These are phyloP conservation scores for Vigna nakashimae DNA, from an alignment of 306 rosid species.

Conservation along the genomic window DNA sequence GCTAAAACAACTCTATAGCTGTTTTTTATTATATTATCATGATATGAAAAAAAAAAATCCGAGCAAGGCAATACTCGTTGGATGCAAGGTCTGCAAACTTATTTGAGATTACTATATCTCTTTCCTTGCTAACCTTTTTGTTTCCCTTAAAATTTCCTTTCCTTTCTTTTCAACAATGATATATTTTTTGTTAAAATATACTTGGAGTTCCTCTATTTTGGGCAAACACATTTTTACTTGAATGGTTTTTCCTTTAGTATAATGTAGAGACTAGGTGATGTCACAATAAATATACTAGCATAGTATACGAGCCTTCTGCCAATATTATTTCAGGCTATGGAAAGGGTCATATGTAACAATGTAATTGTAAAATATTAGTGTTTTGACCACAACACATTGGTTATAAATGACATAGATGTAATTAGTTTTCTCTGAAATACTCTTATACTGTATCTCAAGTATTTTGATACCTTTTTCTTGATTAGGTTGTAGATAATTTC, in stretches of 20 bases:
- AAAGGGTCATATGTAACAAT: neutral
- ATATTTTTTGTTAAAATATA: neutral
- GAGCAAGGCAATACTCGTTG: neutral
- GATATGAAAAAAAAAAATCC: neutral
- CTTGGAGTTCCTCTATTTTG: neutral
- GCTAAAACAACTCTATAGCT: neutral
- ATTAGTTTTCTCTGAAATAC: neutral
- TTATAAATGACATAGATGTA: constrained; percentile 4
- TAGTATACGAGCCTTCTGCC: neutral
- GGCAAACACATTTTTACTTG: neutral
- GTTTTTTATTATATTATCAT: neutral
- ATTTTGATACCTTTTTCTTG: neutral
- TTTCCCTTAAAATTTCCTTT: neutral
- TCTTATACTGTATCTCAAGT: neutral
- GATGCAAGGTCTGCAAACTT: neutral
- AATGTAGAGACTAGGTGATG: neutral
- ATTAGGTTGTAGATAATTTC: neutral
- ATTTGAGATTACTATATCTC: neutral
- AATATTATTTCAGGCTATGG: neutral
- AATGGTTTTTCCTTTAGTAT: neutral
- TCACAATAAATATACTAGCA: neutral
- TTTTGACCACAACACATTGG: neutral
- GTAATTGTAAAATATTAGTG: neutral
- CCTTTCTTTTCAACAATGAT: neutral
- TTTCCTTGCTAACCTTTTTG: neutral